Conservation (phyloP, 2,329 filamentous ascomycete genomes). For the Fusarium haematococcum region DNA sequence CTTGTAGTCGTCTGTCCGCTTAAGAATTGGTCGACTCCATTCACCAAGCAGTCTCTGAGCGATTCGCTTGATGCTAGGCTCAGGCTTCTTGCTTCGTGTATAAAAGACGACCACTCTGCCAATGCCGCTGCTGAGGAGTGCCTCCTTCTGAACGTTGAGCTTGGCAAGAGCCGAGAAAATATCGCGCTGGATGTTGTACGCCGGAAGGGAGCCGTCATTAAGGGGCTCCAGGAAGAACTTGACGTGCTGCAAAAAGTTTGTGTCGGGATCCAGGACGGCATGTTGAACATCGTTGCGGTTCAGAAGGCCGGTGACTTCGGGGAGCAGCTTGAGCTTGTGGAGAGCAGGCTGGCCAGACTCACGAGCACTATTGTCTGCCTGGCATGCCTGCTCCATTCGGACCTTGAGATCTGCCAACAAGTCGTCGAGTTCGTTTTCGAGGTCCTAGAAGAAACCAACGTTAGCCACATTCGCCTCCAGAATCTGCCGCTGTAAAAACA, state of each 20-base stretch:
- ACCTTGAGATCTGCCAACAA: conserved; percentile 89
- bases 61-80: conserved; percentile 90
- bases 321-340: conserved; percentile 93
- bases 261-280: conserved; percentile 91
- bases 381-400: conserved; percentile 90
- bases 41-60: conserved; percentile 93
- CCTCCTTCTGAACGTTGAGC: conserved; percentile 91
- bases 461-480: conserved; percentile 31
- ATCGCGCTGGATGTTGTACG: conserved; percentile 97
- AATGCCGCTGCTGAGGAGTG: conserved; percentile 89
- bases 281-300: conserved; percentile 90
- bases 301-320: conserved; percentile 87
- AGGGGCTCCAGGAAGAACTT: conserved; percentile 98
- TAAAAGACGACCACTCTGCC: conserved; percentile 98
- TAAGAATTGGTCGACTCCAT: conserved; percentile 95
- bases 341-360: conserved; percentile 83
- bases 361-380: conserved; percentile 86
- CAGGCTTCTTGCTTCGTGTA: conserved; percentile 91
- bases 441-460: conserved; percentile 67
- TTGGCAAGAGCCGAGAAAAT: conserved; percentile 84
- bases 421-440: conserved; percentile 90
- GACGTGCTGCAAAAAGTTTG: conserved; percentile 93
- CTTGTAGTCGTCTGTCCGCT: conserved; percentile 94
- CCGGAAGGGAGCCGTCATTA: conserved; percentile 91
- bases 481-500: conserved; percentile 46